A percentile compares a stretch with the other conserved stretches of the same genome.
phyloP scores from a whole-genome alignment of 495 filamentous ascomycete genomes.

The Penicillium canescens region DNA sequence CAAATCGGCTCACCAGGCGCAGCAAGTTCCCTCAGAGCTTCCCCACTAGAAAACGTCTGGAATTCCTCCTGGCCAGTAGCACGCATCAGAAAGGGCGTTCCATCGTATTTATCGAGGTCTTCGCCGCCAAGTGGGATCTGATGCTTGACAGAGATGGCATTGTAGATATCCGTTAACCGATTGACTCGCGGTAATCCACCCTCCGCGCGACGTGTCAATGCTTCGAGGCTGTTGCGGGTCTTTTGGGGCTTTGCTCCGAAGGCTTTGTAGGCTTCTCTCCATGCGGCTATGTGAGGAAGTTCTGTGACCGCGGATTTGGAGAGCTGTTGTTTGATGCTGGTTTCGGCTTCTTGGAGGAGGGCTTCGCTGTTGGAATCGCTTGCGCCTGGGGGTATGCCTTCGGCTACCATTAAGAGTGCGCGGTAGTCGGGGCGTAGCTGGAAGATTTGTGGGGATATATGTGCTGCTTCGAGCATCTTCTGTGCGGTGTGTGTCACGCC shows the following conservation, averaged over 20 bases:
- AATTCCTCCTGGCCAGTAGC: slow-evolving; percentile 30
- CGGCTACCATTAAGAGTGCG: slow-evolving; percentile 22
- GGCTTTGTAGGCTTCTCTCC: slow-evolving; percentile 23
- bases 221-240: slow-evolving; percentile 30
- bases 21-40: slow-evolving; percentile 20
- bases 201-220: slow-evolving; percentile 31
- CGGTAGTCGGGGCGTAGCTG: slow-evolving; percentile 24
- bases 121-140: slow-evolving; percentile 35
- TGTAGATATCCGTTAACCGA: slow-evolving; percentile 37
- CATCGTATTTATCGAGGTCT: slow-evolving; percentile 34
- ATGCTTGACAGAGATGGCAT: slow-evolving; percentile 36
- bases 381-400: slow-evolving; percentile 20
- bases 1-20: slow-evolving; percentile 28
- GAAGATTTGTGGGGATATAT: slow-evolving; percentile 18
- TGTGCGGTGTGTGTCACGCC: slow-evolving; percentile 5
- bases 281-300: slow-evolving; percentile 27
- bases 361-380: slow-evolving; percentile 17
- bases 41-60: slow-evolving; percentile 23
- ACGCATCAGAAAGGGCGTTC: slow-evolving; percentile 26
- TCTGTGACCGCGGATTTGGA: slow-evolving; percentile 12
- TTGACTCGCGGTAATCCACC: slow-evolving; percentile 31
- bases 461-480: slow-evolving; percentile 14
- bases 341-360: slow-evolving; percentile 16
- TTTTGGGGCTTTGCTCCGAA: slow-evolving; percentile 27
- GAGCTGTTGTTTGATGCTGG: background rate